phyloP scores from a whole-genome alignment of 75 land plant species.

The Cupressus sempervirens region DNA sequence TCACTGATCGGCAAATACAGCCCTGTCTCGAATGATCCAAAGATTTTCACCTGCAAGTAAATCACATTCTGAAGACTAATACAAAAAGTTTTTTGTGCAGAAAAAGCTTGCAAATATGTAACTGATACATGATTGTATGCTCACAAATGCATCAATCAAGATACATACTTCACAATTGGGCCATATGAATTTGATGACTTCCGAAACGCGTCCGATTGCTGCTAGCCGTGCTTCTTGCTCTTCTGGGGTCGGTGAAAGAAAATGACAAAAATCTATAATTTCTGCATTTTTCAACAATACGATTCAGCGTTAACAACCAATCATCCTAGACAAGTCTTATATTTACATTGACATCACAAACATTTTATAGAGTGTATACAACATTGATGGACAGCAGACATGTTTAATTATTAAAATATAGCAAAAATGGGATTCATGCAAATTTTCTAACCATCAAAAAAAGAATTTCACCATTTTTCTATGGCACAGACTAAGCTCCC shows the following conservation, averaged over 20 bases:
- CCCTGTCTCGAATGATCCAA: constrained; percentile 96
- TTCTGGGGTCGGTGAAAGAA: constrained; percentile 84
- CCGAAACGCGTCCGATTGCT: constrained; percentile 61
- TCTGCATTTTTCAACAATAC: constrained; percentile 38
- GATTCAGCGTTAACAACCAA: background rate
- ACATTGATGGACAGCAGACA: background rate
- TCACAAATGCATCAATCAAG: background rate
- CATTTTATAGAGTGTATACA: background rate
- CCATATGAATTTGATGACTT: constrained; percentile 82
- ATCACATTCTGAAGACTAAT: background rate
- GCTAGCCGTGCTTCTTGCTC: constrained; percentile 53
- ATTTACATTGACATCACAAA: background rate
- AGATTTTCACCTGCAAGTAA: constrained; percentile 66
- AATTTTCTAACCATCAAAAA: background rate
- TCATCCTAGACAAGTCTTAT: background rate
- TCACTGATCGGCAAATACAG: constrained; percentile 94
- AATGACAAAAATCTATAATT: constrained; percentile 84
- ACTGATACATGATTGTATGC: background rate
- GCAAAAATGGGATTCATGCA: background rate
- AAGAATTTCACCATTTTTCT: background rate
- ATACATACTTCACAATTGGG: constrained; percentile 67
- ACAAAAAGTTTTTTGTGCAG: background rate
- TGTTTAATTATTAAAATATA: background rate
- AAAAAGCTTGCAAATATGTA: background rate
- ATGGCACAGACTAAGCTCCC: too few species aligned